These are phyloP conservation scores for Gastrodia elata DNA, from an alignment of 106 monocot species.

Conservation along the genomic window DNA sequence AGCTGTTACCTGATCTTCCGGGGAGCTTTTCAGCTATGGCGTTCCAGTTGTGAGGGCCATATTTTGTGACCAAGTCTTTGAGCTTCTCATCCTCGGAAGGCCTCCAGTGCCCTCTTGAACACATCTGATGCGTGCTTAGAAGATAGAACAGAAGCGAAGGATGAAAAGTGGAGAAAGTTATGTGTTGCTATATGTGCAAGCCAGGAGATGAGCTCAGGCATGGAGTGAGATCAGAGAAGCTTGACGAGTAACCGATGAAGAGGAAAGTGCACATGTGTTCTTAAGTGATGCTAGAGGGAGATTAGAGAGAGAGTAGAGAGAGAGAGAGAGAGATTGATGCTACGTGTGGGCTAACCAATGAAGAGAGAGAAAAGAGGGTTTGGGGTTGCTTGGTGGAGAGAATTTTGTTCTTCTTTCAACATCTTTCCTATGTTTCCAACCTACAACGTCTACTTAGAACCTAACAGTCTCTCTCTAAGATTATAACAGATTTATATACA, in stretches of 20 bases:
- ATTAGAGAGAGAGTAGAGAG: constrained; percentile 28
- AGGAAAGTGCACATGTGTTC: constrained; percentile 17
- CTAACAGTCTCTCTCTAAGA: constrained; percentile 35
- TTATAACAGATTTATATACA: too few relatives aligned
- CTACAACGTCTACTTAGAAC: constrained; percentile 77
- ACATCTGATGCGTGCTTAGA: constrained; percentile 25
- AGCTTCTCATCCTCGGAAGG: constrained; percentile 60
- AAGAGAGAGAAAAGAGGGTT: constrained; percentile 19
- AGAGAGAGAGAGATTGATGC: constrained; percentile 37
- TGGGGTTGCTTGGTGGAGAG: constrained; percentile 55
- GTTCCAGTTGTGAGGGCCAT: constrained; percentile 69
- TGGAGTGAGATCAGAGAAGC: constrained; percentile 3
- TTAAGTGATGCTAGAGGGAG: constrained; percentile 22
- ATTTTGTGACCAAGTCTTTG: constrained; percentile 36
- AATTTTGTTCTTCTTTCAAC: constrained; percentile 67
- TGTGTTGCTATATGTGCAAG: background rate
- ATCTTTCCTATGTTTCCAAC: constrained; percentile 61
- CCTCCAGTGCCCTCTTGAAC: constrained; percentile 57
- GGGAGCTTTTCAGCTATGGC: constrained; percentile 55
- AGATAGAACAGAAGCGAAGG: background rate
- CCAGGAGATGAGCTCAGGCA: background rate
- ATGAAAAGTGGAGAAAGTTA: background rate
- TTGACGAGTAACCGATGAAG: constrained; percentile 14
- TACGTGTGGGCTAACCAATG: constrained; percentile 56
- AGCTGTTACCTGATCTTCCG: constrained; percentile 59